These are phyloP conservation scores for Anisodus acutangulus DNA, from an alignment of 257 asterid genomes.

Conservation along the genomic window DNA sequence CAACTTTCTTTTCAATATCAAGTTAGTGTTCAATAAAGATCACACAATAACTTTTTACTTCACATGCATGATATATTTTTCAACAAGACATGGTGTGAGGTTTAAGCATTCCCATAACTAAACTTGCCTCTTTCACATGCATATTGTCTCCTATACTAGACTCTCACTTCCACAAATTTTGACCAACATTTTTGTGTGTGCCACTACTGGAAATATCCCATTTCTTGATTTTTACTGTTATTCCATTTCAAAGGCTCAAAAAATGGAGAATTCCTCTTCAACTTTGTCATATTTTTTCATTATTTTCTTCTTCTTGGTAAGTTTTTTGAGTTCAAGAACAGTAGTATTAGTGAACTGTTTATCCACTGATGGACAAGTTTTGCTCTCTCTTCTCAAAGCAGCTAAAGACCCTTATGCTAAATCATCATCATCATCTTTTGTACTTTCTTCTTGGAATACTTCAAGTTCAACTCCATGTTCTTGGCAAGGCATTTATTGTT, in stretches of 20 bases:
- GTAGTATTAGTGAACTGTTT: slow-evolving; percentile 42
- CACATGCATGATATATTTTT: slow-evolving; percentile 51
- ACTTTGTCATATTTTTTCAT: slow-evolving; percentile 31
- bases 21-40: slow-evolving; percentile 14
- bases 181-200: slow-evolving; percentile 34
- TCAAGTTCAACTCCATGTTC: slow-evolving; percentile 75
- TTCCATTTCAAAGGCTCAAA: slow-evolving; percentile 26
- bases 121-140: slow-evolving; percentile 54
- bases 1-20: not conserved
- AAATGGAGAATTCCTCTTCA: slow-evolving; percentile 44
- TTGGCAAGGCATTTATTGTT: slow-evolving; percentile 86
- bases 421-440: slow-evolving; percentile 58
- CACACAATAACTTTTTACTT: slow-evolving; percentile 27
- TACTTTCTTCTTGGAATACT: slow-evolving; percentile 78
- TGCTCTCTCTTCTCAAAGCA: slow-evolving; percentile 67
- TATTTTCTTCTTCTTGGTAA: slow-evolving; percentile 39
- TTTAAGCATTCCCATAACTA: slow-evolving; percentile 39
- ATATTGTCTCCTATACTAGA: slow-evolving; percentile 46
- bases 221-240: slow-evolving; percentile 30
- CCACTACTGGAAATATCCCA: not conserved
- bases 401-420: slow-evolving; percentile 54
- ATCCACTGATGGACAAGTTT: slow-evolving; percentile 80
- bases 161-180: slow-evolving; percentile 38
- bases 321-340: slow-evolving; percentile 9
- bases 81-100: slow-evolving; percentile 44